phyloP scores from a whole-genome alignment of 2,329 filamentous ascomycete species.

The Penicillium verrucosum region DNA sequence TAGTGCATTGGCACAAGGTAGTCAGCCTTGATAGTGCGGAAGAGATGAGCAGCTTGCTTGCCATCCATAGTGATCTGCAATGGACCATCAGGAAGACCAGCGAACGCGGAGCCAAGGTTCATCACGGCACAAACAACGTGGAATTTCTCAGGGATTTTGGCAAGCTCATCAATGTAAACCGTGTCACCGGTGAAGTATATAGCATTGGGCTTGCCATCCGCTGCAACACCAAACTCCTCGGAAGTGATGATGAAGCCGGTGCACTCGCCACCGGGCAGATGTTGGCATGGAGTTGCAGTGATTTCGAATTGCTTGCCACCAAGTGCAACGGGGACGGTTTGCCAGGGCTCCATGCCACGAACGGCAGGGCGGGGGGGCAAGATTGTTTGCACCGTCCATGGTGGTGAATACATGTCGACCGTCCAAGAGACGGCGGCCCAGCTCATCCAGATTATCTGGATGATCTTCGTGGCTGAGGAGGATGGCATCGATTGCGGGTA shows the following conservation, averaged over 20 bases:
- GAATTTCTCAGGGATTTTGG: slow-evolving; percentile 34
- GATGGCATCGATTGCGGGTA: slow-evolving; percentile 48
- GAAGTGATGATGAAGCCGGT: slow-evolving; percentile 46
- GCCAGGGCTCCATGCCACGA: slow-evolving; percentile 41
- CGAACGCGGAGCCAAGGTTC: slow-evolving; percentile 38
- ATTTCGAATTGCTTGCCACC: slow-evolving; percentile 37
- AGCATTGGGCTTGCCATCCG: slow-evolving; percentile 42
- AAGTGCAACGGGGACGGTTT: slow-evolving; percentile 12
- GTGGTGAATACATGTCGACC: slow-evolving; percentile 49
- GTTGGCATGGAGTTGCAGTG: slow-evolving; percentile 45
- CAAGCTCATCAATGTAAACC: slow-evolving; percentile 45
- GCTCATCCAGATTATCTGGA: slow-evolving; percentile 49
- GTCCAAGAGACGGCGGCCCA: slow-evolving; percentile 47
- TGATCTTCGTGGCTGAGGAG: slow-evolving; percentile 53
- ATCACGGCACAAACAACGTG: slow-evolving; percentile 42
- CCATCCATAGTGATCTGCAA: slow-evolving; percentile 47
- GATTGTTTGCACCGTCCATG: slow-evolving; percentile 44
- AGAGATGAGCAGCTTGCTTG: slow-evolving; percentile 39
- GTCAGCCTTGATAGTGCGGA: slow-evolving; percentile 42
- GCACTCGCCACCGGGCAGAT: slow-evolving; percentile 46
- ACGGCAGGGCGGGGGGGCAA: slow-evolving; percentile 46
- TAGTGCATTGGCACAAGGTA: slow-evolving; percentile 49
- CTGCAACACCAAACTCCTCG: slow-evolving; percentile 1
- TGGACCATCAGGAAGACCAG: neutral
- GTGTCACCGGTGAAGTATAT: slow-evolving; percentile 53